A percentile compares a stretch with the other conserved stretches of the same genome.
Conservation (phyloP, 192 early-diverging fungal genomes). For the Podila minutissima region DNA sequence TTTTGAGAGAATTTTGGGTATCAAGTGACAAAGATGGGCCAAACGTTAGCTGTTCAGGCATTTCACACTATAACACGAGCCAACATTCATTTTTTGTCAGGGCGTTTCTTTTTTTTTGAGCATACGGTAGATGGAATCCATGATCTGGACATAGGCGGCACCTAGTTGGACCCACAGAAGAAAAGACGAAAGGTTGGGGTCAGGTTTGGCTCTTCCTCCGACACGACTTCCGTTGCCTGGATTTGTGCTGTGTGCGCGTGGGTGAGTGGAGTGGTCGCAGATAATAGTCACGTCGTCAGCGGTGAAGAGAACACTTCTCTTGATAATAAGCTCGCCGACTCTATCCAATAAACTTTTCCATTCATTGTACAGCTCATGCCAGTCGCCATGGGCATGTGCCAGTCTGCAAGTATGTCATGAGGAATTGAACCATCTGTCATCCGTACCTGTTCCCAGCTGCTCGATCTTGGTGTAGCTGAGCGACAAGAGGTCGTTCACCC, state of each 20-base stretch:
- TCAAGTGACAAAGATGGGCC: too few species aligned
- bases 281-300: background rate
- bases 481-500: slow-evolving; percentile 94
- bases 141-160: slow-evolving; percentile 74
- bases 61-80: too few species aligned
- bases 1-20: slow-evolving; percentile 8
- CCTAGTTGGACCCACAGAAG: slow-evolving; percentile 49
- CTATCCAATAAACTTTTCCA: too few species aligned
- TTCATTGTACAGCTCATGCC: too few species aligned
- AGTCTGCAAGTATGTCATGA: background rate
- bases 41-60: too few species aligned
- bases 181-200: background rate
- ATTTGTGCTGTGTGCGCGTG: background rate
- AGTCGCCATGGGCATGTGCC: background rate
- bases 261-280: background rate
- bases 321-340: too few species aligned
- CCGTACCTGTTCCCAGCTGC: slow-evolving; percentile 88
- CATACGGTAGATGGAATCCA: slow-evolving; percentile 75
- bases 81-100: too few species aligned
- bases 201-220: too few species aligned
- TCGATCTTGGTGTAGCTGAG: slow-evolving; percentile 94
- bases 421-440: too few species aligned
- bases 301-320: too few species aligned
- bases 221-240: background rate
- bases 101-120: background rate